These are phyloP conservation scores for Evansstolkia leycettana DNA, from an alignment of 495 filamentous ascomycete genomes.

Conservation along the genomic window DNA sequence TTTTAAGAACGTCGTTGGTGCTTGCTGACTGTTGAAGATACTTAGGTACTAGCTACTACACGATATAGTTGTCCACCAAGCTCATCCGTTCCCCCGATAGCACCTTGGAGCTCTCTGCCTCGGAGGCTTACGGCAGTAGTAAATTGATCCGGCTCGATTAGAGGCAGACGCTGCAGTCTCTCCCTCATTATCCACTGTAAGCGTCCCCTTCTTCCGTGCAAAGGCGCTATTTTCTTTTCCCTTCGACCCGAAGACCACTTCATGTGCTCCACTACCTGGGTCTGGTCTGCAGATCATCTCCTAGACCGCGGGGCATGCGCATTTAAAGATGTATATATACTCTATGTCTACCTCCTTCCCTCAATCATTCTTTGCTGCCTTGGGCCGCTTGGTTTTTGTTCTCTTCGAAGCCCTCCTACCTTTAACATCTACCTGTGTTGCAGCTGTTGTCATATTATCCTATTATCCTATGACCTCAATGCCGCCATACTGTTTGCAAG, in stretches of 20 bases:
- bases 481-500: slow-evolving; percentile 73
- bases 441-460: background rate
- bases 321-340: background rate
- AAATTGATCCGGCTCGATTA: slow-evolving; percentile 2
- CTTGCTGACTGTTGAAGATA: background rate
- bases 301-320: background rate
- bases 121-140: slow-evolving; percentile 2
- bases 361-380: slow-evolving; percentile 2
- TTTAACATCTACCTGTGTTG: background rate
- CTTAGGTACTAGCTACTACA: slow-evolving; percentile 11
- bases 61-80: slow-evolving; percentile 8
- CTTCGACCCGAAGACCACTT: background rate
- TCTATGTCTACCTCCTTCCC: slow-evolving; percentile 9
- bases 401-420: background rate
- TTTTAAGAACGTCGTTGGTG: too few relatives aligned
- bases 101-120: slow-evolving; percentile 4
- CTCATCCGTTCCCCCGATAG: slow-evolving; percentile 30
- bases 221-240: background rate
- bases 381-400: background rate
- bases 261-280: background rate
- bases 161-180: too few relatives aligned
- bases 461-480: slow-evolving; percentile 36
- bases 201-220: slow-evolving; percentile 1
- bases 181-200: background rate
- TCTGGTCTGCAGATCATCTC: background rate